Base-by-base conservation (phyloP, 768 basidiomycete species). In the Mycena pura region DNA sequence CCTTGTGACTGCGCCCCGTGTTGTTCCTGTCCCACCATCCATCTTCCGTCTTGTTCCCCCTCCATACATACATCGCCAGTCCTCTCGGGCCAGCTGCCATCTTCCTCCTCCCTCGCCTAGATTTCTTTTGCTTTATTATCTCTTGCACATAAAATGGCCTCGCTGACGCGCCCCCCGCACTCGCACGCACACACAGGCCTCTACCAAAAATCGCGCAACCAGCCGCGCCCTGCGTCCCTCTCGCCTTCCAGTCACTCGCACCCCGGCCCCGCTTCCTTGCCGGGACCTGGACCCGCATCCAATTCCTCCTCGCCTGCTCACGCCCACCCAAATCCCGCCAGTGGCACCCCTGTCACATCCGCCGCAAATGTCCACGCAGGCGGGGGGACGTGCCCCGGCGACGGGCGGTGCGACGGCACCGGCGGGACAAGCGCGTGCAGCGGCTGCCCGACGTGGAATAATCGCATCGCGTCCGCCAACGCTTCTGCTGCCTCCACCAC, bases 371-470 rank as follows among this genome's bases (percentile, higher is more conserved):
- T n/a, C n/a, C 38, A 52, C 40, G 6, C 46, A 63, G 56, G 68
- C 14, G 76, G 77, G 29, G 90, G 91, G 63, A 96, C 96, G n/a
- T 99, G 97, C 76, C 97, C 97, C 4, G 97, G 97, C 57, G 97
- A 98, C 77, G 97, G 97, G 31, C 86, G 93, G 67, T 99, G 97
- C 78, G 94, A 99, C 77, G 97, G 97, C 66, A 96, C 93, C 13
- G 97, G 97, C 69, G 97, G 97, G 52, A 88, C 94, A 65, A 87
- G 86, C 60, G 90, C 93, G 63, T 99, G 97, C 75, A 86, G 90
- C 65, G 97, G 97, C 43, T 99, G 97, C 74, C 97, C 97, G 13
- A 96, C 96, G 29, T 95, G 88, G 78, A 99, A 98, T 81, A 99
- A 99, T 72, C 84, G 84, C 51, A 78, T 87, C 60, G 75, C 80